Percentiles rank a stretch among this genome's conserved stretches.
Evolutionary conservation across 805 yeast species (phyloP).

Genomic region (Cyberlindnera xylosilytica): DNA sequence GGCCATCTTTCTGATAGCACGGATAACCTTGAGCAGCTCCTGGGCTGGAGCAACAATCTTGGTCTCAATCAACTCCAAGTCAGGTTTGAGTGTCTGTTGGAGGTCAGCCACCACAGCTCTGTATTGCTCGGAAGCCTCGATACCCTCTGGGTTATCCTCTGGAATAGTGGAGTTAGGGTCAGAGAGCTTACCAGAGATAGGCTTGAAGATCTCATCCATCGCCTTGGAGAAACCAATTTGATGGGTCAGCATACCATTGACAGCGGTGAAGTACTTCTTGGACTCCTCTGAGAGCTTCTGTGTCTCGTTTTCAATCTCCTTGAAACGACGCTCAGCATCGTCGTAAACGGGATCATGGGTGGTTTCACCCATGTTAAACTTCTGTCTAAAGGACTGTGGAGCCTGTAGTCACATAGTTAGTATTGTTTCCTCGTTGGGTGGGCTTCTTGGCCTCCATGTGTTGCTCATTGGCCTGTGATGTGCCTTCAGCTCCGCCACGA

Average conservation of each 20-base stretch:
- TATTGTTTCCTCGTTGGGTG: neutral
- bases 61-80: conserved; percentile 85
- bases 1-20: conserved; percentile 86
- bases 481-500: neutral
- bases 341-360: conserved; percentile 86
- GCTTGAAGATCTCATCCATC: conserved; percentile 93
- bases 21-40: conserved; percentile 79
- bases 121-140: conserved; percentile 90
- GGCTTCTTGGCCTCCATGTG: no score
- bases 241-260: conserved; percentile 88
- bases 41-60: conserved; percentile 90
- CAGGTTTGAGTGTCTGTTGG: conserved; percentile 85
- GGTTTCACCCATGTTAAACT: conserved; percentile 79
- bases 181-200: conserved; percentile 86
- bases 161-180: conserved; percentile 85
- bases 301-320: conserved; percentile 86
- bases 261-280: conserved; percentile 84
- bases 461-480: neutral
- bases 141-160: conserved; percentile 96
- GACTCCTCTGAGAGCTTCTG: conserved; percentile 88
- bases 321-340: conserved; percentile 96
- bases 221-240: conserved; percentile 95
- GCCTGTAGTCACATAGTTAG: conserved; percentile 41
- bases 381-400: conserved; percentile 88
- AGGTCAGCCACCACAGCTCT: conserved; percentile 83